Percentiles rank a stretch among this genome's conserved stretches.
These are phyloP conservation scores for Saturnispora saitoi DNA, from an alignment of 805 yeast genomes.

Conservation along the genomic window DNA sequence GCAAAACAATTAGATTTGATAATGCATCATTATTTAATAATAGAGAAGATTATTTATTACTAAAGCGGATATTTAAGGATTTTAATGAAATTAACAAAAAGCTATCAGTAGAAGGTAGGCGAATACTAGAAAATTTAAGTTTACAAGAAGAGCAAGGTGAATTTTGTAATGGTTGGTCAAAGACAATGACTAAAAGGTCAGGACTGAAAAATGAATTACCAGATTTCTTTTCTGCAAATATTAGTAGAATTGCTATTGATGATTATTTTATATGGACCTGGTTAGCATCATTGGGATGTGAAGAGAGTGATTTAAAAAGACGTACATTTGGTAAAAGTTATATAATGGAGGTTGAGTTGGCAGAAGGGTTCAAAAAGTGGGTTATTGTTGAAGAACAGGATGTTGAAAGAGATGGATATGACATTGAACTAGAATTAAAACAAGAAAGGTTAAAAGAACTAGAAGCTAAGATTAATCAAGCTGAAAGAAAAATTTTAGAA, in stretches of 20 bases:
- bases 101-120: constrained; percentile 64
- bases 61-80: constrained; percentile 63
- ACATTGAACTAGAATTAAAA: constrained; percentile 28
- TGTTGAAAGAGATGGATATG: constrained; percentile 31
- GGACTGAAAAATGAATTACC: constrained; percentile 14
- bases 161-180: constrained; percentile 29
- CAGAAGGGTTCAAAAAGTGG: constrained; percentile 72
- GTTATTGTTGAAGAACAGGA: constrained; percentile 63
- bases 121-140: constrained; percentile 39
- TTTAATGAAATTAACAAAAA: constrained; percentile 47
- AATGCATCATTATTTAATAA: constrained; percentile 62
- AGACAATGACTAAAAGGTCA: constrained; percentile 21
- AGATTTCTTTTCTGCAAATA: constrained; percentile 35
- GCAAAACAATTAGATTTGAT: constrained; percentile 56
- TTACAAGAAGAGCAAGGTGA: constrained; percentile 18
- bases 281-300: constrained; percentile 69
- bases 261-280: constrained; percentile 91
- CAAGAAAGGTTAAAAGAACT: constrained; percentile 26
- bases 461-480: constrained; percentile 22
- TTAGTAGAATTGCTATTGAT: constrained; percentile 63
- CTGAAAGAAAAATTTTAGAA: constrained; percentile 22
- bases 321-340: constrained; percentile 72
- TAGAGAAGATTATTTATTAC: constrained; percentile 66
- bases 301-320: constrained; percentile 57
- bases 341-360: constrained; percentile 72